phyloP scores from a whole-genome alignment of 768 basidiomycete genomes.

The Pulveroboletus sp. region DNA sequence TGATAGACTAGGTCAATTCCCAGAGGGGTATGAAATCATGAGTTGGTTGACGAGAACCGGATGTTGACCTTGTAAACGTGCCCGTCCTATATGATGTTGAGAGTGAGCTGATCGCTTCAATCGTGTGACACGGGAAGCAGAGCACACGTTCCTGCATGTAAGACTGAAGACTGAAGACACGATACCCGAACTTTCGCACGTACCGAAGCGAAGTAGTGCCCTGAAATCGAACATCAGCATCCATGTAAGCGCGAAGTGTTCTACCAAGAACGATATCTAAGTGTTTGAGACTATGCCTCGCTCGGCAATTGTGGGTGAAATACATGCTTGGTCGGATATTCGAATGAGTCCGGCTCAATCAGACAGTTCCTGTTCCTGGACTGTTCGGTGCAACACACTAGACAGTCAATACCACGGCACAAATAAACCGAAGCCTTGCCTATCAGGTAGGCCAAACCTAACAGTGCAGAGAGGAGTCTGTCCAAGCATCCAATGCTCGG shows the following conservation, averaged over 20 bases:
- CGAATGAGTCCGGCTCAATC: not conserved
- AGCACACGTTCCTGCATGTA: not conserved
- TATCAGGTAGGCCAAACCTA: not conserved
- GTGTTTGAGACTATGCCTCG: not conserved
- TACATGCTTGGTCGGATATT: not conserved
- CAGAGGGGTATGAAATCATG: not conserved
- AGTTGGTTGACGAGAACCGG: not conserved
- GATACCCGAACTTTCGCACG: not conserved
- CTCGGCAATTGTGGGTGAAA: not conserved
- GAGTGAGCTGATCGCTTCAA: constrained; percentile 5
- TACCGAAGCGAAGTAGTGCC: not conserved
- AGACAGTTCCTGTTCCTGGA: not conserved
- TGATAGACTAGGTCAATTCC: not conserved
- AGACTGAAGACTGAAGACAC: not conserved
- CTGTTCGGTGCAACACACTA: not conserved
- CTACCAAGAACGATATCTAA: not conserved
- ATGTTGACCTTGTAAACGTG: not conserved
- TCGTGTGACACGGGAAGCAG: not conserved
- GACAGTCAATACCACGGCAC: not conserved
- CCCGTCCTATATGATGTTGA: not conserved
- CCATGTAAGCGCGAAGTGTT: not conserved
- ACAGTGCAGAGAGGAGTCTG: not conserved
- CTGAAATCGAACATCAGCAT: not conserved
- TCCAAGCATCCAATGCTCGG: not conserved
- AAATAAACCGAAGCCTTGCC: not conserved